Percentiles rank a stretch among this genome's conserved stretches.
phyloP scores from a whole-genome alignment of 140 eudicot species.

The Anethum foeniculum region DNA sequence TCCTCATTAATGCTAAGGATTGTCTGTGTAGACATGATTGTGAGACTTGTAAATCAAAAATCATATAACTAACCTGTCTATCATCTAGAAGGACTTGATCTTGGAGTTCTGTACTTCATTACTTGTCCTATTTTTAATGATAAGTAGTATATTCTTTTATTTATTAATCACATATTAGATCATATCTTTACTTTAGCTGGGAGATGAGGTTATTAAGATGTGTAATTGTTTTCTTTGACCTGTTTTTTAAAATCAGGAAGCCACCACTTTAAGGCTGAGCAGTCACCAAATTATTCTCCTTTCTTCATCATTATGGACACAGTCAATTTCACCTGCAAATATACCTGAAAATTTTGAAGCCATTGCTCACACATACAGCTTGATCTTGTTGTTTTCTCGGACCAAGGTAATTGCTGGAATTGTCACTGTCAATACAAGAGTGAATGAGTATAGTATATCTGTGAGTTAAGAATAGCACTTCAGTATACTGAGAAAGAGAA shows the following conservation, averaged over 20 bases:
- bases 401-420: conserved; percentile 59
- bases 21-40: background rate
- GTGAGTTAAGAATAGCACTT: background rate
- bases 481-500: background rate
- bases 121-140: background rate
- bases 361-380: conserved; percentile 94
- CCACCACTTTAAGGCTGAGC: conserved; percentile 73
- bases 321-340: conserved; percentile 67
- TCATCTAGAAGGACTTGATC: background rate
- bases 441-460: background rate
- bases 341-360: conserved; percentile 90
- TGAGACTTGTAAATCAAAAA: background rate
- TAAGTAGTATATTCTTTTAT: background rate
- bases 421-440: background rate
- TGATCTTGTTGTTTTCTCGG: conserved; percentile 77
- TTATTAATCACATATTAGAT: background rate
- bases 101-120: background rate
- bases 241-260: conserved; percentile 39
- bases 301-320: conserved; percentile 86
- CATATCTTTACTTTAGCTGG: background rate
- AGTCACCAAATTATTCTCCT: conserved; percentile 80
- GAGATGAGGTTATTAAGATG: conserved; percentile 1
- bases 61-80: background rate
- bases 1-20: background rate
- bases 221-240: background rate